Percentiles rank a stretch among this genome's conserved stretches.
Conservation (phyloP, 345 rosid species). For the Acer saccharum region DNA sequence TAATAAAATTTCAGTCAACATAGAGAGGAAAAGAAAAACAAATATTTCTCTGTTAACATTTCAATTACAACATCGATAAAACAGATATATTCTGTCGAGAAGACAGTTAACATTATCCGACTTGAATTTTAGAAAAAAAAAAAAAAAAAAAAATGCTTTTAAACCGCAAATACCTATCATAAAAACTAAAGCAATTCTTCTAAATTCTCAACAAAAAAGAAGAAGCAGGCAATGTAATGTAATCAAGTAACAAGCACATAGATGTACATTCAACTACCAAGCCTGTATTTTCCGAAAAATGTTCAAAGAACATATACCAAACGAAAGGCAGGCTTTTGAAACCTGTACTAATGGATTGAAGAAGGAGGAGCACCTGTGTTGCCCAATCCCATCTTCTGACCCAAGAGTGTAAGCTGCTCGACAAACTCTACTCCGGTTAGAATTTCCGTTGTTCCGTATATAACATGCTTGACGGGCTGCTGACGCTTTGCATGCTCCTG, state of each 20-base stretch:
- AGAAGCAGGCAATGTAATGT: no score
- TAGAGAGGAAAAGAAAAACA: no score
- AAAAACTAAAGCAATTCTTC: no score
- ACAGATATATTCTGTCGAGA: no score
- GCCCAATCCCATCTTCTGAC: conserved; percentile 96
- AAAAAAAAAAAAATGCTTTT: no score
- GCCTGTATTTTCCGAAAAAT: neutral
- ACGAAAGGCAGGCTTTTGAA: neutral
- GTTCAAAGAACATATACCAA: neutral
- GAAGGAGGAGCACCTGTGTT: conserved; percentile 33
- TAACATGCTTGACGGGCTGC: conserved; percentile 81
- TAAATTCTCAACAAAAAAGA: no score
- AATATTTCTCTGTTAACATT: no score
- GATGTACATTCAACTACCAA: conserved; percentile 15
- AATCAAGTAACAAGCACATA: neutral
- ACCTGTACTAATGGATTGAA: conserved; percentile 24
- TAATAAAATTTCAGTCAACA: no score
- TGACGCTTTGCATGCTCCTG: conserved; percentile 83
- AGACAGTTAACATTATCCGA: no score
- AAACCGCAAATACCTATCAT: no score
- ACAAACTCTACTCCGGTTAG: conserved; percentile 87
- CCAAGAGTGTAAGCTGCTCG: conserved; percentile 82
- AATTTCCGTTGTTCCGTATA: conserved; percentile 94
- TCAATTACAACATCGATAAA: no score
- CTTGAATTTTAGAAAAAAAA: no score